A percentile compares a stretch with the other conserved stretches of the same genome.
Conservation (phyloP, 805 yeast species). For the Kazachstania martiniae region DNA sequence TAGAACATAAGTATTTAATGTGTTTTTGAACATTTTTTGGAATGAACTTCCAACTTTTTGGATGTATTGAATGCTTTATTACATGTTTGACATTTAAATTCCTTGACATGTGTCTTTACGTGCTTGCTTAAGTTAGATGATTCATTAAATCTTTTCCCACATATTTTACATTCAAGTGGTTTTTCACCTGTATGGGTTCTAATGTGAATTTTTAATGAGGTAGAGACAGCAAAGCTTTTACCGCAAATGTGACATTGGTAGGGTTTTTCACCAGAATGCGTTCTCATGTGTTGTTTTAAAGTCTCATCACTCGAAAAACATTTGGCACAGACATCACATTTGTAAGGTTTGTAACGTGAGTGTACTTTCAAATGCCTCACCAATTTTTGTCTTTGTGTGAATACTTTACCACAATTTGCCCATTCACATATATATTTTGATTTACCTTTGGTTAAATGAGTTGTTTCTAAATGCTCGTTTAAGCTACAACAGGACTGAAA, state of each 20-base stretch:
- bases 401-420: conserved; percentile 65
- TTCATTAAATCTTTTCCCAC: conserved; percentile 80
- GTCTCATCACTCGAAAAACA: conserved; percentile 68
- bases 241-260: conserved; percentile 62
- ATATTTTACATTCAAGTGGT: conserved; percentile 73
- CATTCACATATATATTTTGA: conserved; percentile 63
- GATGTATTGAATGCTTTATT: conserved; percentile 40
- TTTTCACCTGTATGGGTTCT: conserved; percentile 87
- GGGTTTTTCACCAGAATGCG: conserved; percentile 87
- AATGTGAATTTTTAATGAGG: conserved; percentile 72
- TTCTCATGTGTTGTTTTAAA: conserved; percentile 70
- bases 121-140: conserved; percentile 84
- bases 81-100: conserved; percentile 42
- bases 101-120: conserved; percentile 60
- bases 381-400: conserved; percentile 76
- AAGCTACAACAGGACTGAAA: conserved; percentile 50
- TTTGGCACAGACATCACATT: conserved; percentile 59
- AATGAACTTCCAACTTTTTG: conserved; percentile 34
- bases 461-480: conserved; percentile 56
- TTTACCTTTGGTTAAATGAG: conserved; percentile 68
- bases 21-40: conserved; percentile 7
- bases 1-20: background rate
- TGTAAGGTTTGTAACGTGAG: conserved; percentile 72
- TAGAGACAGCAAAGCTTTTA: conserved; percentile 70
- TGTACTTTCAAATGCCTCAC: conserved; percentile 82